phyloP scores from a whole-genome alignment of 192 early-diverging fungal genomes.

The Umbelopsis vinacea region DNA sequence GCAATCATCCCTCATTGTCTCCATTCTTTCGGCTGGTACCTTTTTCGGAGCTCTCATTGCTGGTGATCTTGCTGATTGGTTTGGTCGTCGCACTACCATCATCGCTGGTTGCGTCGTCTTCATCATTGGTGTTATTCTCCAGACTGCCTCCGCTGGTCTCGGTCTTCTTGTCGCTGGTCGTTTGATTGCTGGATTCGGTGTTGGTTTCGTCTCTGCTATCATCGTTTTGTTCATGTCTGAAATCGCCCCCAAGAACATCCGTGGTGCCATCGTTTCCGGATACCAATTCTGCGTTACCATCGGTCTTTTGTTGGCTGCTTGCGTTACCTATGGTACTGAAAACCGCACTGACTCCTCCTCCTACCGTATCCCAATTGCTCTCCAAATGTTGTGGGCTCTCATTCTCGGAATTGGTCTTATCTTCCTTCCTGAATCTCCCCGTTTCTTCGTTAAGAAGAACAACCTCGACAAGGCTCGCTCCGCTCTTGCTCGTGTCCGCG shows the following conservation, averaged over 20 bases:
- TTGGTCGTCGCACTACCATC: conserved; percentile 55
- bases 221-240: conserved; percentile 62
- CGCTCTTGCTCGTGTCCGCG: conserved; percentile 46
- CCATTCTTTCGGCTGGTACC: conserved; percentile 65
- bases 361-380: conserved; percentile 69
- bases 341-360: background rate
- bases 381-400: conserved; percentile 81
- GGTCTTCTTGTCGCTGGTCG: conserved; percentile 54
- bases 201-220: conserved; percentile 50
- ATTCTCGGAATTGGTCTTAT: conserved; percentile 68
- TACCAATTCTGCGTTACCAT: conserved; percentile 92
- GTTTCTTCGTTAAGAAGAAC: conserved; percentile 73
- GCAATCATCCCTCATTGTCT: conserved; percentile 52
- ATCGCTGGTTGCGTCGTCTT: conserved; percentile 55
- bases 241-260: conserved; percentile 74
- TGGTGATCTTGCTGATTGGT: conserved; percentile 49
- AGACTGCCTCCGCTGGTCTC: conserved; percentile 52
- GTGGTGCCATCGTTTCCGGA: conserved; percentile 78
- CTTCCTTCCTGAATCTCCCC: conserved; percentile 85
- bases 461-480: conserved; percentile 63
- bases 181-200: conserved; percentile 56
- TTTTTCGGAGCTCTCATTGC: conserved; percentile 62
- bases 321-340: conserved; percentile 23
- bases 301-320: conserved; percentile 64
- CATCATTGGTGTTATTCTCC: conserved; percentile 56